A percentile compares a stretch with the other conserved stretches of the same genome.
Evolutionary conservation across 352 stramenopile genomes (phyloP).

Genomic region (Pythium phragmiticola): DNA sequence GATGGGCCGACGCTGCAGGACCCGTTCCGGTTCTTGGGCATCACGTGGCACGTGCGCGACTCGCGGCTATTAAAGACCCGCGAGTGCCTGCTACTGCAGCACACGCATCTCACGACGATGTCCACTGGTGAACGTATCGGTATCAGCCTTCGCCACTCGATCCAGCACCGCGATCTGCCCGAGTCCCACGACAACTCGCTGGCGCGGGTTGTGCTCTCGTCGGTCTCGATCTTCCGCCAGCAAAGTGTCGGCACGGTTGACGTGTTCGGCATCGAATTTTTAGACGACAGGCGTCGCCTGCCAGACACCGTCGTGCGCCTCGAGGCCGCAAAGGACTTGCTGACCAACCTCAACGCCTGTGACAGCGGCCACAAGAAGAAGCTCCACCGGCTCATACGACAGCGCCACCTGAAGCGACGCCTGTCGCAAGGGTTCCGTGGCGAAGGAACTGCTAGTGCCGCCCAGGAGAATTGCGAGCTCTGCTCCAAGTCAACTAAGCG

Average conservation of each 20-base stretch:
- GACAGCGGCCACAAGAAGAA: conserved; percentile 44
- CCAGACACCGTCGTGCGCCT: conserved; percentile 15
- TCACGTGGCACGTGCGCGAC: conserved; percentile 27
- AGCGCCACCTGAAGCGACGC: not conserved
- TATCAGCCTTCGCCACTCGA: conserved; percentile 47
- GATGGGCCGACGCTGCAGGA: conserved; percentile 27
- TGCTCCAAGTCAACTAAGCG: conserved; percentile 8
- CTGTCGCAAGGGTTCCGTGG: not conserved
- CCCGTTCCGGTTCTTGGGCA: conserved; percentile 36
- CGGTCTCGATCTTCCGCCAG: conserved; percentile 43
- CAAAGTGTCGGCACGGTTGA: conserved; percentile 36
- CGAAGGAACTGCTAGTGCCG: not conserved
- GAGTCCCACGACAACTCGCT: conserved; percentile 32
- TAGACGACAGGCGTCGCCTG: conserved; percentile 20
- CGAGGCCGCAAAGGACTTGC: conserved; percentile 32
- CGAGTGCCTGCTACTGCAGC: conserved; percentile 38
- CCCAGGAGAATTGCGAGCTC: not conserved
- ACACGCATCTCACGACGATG: not conserved
- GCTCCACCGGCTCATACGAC: conserved; percentile 40
- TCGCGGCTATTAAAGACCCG: conserved; percentile 30
- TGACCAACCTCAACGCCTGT: conserved; percentile 14
- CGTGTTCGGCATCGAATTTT: conserved; percentile 40
- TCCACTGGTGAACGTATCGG: conserved; percentile 40
- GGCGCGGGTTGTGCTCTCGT: conserved; percentile 38
- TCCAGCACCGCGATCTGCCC: conserved; percentile 46